Evolutionary conservation across 2,329 filamentous ascomycete genomes (phyloP), one percentile per base, ranked within the genome.

Genomic region (Ophiocordyceps sinensis): DNA sequence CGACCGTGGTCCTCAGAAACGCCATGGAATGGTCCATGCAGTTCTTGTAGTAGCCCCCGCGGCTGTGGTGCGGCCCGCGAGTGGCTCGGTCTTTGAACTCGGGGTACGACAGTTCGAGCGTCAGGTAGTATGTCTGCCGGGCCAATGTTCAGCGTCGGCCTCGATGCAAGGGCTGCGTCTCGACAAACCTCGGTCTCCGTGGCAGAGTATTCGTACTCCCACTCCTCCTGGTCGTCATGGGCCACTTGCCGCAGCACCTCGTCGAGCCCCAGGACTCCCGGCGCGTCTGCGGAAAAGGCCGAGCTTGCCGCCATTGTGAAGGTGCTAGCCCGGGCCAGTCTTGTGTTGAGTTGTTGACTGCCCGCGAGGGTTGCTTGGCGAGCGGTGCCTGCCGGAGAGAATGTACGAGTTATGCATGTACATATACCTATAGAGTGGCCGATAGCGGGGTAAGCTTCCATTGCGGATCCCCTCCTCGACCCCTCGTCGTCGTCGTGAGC

Each of bases 151-250:
- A 36, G 15, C 21, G 28, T 14, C 19, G 14, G 12, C 12, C 8
- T 14, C n/a, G 30, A 13, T 21, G 29, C 21, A 13, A 4, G 8
- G 14, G 15, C 12, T 11, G 11, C 10, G 21, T 8, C 23, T 8
- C n/a, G 10, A 38, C 37, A 14, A 17, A 74, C 76, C 64, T 81
- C 77, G 13, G 68, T 77, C 51, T 81, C 75, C 0, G 73, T 77
- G 3, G 63, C 58, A 0, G 77, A 80, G 51, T 81, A 81, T 48
- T 81, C 77, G 48, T 79, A 80, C 51, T 81, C 77, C 74, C 75
- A 81, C 39, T 78, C 75, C 38, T 79, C 72, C 44, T 77, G 64
- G 6, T 67, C 68, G 26, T 65, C 62, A 10, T 45, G 45, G 21
- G 47, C 43, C 14, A 55, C 42, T 31, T 55, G 48, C n/a, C 48